These are phyloP conservation scores for cucumber (Cucumis sativus) DNA, from an alignment of 306 rosid species.

Conservation along the genomic window Cucumber_9930_V3 NC_026657.2:33190001-33190500, in stretches of 20 bases:
- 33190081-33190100: constrained; percentile 43
- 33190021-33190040: constrained; percentile 48
- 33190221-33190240: constrained; percentile 70
- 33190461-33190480: background rate
- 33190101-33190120: constrained; percentile 59
- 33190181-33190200: constrained; percentile 43
- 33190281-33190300: constrained; percentile 67
- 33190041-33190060: constrained; percentile 51
- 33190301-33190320: constrained; percentile 77
- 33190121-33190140: constrained; percentile 52
- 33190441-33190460: background rate
- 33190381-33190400: constrained; percentile 64
- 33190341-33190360: constrained; percentile 65
- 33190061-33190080: constrained; percentile 34
- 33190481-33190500: background rate
- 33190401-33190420: background rate
- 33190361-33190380: constrained; percentile 71
- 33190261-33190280: constrained; percentile 62
- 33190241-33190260: constrained; percentile 97
- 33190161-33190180: constrained; percentile 36
- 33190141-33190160: constrained; percentile 49
- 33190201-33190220: constrained; percentile 90
- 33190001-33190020: constrained; percentile 50
- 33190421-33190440: background rate
- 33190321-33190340: constrained; percentile 86